Conservation (phyloP, 352 stramenopile species). For the Globisporangium iwayamae region DNA sequence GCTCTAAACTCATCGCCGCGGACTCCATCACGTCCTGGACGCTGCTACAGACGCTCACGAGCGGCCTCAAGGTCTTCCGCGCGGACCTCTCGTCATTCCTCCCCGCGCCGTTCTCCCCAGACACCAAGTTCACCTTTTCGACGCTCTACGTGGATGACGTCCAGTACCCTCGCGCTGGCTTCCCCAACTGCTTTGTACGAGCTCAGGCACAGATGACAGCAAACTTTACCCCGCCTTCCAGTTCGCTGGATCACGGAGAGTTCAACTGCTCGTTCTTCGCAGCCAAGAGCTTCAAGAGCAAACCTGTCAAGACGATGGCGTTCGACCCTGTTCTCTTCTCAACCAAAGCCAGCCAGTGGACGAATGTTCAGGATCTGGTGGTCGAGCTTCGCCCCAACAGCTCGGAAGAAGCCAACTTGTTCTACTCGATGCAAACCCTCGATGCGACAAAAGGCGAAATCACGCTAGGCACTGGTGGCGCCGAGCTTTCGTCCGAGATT, state of each 20-base stretch:
- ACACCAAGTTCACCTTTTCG: slow-evolving; percentile 36
- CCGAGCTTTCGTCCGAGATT: slow-evolving; percentile 38
- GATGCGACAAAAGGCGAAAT: slow-evolving; percentile 23
- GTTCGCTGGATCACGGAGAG: slow-evolving; percentile 4
- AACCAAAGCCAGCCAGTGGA: slow-evolving; percentile 36
- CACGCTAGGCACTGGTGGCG: slow-evolving; percentile 41
- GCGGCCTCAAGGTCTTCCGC: slow-evolving; percentile 33
- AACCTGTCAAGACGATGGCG: slow-evolving; percentile 15
- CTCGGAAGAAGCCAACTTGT: slow-evolving; percentile 29
- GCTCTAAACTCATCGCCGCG: slow-evolving; percentile 29
- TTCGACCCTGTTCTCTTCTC: slow-evolving; percentile 47
- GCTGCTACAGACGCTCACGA: slow-evolving; percentile 32
- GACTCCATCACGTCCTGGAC: slow-evolving; percentile 37
- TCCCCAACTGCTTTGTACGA: slow-evolving; percentile 44
- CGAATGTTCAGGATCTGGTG: slow-evolving; percentile 14
- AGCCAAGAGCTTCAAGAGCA: slow-evolving; percentile 14
- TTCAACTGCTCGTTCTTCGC: slow-evolving; percentile 38
- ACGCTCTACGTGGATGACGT: slow-evolving; percentile 49
- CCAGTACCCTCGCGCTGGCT: slow-evolving; percentile 47
- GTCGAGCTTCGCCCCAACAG: slow-evolving; percentile 36
- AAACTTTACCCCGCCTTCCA: background rate
- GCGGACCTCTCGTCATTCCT: slow-evolving; percentile 48
- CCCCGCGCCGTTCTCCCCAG: slow-evolving; percentile 24
- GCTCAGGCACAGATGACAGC: background rate
- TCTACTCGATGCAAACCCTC: slow-evolving; percentile 36